Percentiles rank a stretch among this genome's conserved stretches.
phyloP scores from a whole-genome alignment of 148 eudicot species.

The Pouteria glomerata region DNA sequence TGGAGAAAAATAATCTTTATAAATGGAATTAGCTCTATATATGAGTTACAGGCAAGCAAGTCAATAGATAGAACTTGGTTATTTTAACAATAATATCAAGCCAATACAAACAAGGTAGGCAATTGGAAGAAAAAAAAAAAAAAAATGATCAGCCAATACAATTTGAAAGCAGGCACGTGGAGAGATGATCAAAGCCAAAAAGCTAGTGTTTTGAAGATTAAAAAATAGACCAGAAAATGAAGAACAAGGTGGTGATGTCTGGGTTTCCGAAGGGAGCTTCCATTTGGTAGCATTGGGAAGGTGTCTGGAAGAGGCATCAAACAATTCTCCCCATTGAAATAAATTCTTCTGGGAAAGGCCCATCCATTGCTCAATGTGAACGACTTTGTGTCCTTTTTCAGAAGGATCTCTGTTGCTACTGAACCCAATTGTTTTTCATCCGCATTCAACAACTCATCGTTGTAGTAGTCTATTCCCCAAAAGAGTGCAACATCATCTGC shows the following conservation, averaged over 20 bases:
- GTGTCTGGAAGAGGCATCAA: constrained; percentile 36
- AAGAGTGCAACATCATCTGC: constrained; percentile 42
- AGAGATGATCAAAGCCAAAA: background rate
- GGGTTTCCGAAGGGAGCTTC: constrained; percentile 16
- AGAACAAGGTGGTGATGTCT: constrained; percentile 2
- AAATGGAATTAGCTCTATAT: background rate
- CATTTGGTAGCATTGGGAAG: constrained; percentile 34
- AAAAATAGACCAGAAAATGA: constrained; percentile 8
- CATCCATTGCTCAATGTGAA: constrained; percentile 43
- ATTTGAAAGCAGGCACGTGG: background rate
- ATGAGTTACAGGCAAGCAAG: background rate
- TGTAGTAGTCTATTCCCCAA: constrained; percentile 37
- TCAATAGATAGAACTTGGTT: background rate
- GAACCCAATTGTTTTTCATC: constrained; percentile 28
- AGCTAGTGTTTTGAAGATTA: background rate
- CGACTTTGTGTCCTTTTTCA: constrained; percentile 28
- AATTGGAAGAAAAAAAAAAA: background rate
- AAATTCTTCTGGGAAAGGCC: constrained; percentile 41
- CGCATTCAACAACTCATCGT: constrained; percentile 26
- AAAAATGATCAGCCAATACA: background rate
- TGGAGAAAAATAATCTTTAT: background rate
- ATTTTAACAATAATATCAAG: too few species aligned
- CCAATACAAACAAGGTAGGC: too few species aligned
- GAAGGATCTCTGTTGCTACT: constrained; percentile 38
- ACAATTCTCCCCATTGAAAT: constrained; percentile 41